Percentiles rank a stretch among this genome's conserved stretches.
Evolutionary conservation across 305 asterid genomes (phyloP).

Genomic region (Fraxinus floribunda): DNA sequence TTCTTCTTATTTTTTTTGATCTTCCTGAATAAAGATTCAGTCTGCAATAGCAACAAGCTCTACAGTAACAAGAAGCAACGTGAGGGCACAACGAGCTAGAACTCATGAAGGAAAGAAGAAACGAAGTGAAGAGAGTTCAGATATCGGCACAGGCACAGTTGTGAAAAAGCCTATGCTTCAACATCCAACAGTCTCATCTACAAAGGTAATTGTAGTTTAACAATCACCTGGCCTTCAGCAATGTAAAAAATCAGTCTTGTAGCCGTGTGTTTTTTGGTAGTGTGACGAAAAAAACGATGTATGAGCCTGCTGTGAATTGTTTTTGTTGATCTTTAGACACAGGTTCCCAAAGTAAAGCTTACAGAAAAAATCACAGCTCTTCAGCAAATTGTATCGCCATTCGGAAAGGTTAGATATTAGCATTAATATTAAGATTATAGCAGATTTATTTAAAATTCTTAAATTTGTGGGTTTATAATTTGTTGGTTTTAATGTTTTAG

Average conservation of each 20-base stretch:
- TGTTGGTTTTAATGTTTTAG: slow-evolving; percentile 3
- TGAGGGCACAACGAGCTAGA: slow-evolving; percentile 18
- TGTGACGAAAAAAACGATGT: not conserved
- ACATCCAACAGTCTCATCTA: slow-evolving; percentile 6
- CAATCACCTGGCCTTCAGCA: not conserved
- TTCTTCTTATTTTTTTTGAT: not conserved
- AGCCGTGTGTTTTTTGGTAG: not conserved
- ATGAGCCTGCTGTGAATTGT: not conserved
- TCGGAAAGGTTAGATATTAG: slow-evolving; percentile 33
- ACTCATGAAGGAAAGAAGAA: slow-evolving; percentile 26
- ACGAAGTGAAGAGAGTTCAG: slow-evolving; percentile 19
- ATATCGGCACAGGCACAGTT: not conserved
- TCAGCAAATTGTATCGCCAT: slow-evolving; percentile 44
- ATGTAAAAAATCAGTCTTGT: not conserved
- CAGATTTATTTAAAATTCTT: not conserved
- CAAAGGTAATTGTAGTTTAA: slow-evolving; percentile 20
- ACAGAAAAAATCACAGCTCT: slow-evolving; percentile 37
- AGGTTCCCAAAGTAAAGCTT: slow-evolving; percentile 32
- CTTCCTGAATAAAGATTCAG: slow-evolving; percentile 15
- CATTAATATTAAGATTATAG: not conserved
- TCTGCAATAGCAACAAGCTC: slow-evolving; percentile 16
- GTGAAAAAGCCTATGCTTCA: slow-evolving; percentile 30
- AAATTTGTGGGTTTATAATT: not conserved
- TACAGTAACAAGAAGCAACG: slow-evolving; percentile 20
- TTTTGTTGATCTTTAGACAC: slow-evolving; percentile 12